These are phyloP conservation scores for Niebla homalea DNA, from an alignment of 495 filamentous ascomycete species.

Conservation along the genomic window DNA sequence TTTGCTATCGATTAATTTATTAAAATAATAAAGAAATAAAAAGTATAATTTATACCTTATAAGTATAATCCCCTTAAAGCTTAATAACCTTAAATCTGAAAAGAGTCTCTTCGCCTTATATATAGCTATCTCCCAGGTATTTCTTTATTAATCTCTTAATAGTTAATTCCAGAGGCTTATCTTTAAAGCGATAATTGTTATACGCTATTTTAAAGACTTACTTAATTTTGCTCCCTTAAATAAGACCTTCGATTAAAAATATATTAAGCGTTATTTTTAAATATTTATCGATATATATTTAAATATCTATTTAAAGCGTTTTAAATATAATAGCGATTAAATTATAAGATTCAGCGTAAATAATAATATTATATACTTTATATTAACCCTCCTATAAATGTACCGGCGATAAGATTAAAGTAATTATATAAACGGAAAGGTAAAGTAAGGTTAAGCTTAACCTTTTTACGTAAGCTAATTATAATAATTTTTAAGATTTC, in stretches of 20 bases:
- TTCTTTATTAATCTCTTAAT: neutral
- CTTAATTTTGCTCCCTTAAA: conserved; percentile 8
- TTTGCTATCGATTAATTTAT: neutral
- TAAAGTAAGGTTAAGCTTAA: neutral
- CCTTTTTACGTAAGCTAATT: conserved; percentile 16
- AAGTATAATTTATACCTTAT: neutral
- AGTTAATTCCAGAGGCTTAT: neutral
- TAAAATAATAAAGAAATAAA: neutral
- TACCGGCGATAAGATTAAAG: conserved; percentile 29
- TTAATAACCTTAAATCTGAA: neutral
- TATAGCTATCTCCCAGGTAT: neutral
- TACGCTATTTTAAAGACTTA: neutral
- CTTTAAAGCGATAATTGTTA: neutral
- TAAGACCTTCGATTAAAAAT: neutral
- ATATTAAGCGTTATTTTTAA: neutral
- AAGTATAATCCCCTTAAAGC: neutral
- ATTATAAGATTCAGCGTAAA: conserved; percentile 6
- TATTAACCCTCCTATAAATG: conserved; percentile 26
- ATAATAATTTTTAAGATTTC: conserved; percentile 29
- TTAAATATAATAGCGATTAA: conserved; percentile 36
- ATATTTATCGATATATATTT: conserved; percentile 27
- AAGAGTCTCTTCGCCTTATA: neutral
- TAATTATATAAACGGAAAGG: too few species aligned
- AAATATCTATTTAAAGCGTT: conserved; percentile 26
- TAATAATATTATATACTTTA: neutral